phyloP scores from a whole-genome alignment of 1,284 basidiomycete genomes.

The Takashimella tepidaria region DNA sequence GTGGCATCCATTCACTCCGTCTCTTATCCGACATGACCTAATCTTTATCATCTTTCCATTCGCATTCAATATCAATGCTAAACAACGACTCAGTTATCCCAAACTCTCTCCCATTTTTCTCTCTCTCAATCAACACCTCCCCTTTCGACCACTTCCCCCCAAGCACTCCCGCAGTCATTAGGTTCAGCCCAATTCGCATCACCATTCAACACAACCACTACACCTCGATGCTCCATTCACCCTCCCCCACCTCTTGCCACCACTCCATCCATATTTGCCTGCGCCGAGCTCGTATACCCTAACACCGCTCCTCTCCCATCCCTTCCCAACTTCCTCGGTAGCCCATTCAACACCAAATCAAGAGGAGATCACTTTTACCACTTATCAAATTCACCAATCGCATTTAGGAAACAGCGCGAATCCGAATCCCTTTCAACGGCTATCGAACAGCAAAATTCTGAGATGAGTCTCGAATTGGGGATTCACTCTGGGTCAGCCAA shows the following conservation, averaged over 20 bases:
- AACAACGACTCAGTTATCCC: slow-evolving; percentile 32
- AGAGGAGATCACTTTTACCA: slow-evolving; percentile 17
- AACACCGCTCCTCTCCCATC: slow-evolving; percentile 34
- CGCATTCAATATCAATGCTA: no score
- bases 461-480: neutral
- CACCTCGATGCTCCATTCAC: neutral
- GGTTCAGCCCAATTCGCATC: neutral
- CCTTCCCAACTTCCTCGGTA: slow-evolving; percentile 34
- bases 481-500: neutral
- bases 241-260: neutral
- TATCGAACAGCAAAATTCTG: neutral
- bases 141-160: neutral
- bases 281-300: slow-evolving; percentile 16
- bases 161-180: neutral
- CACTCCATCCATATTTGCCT: slow-evolving; percentile 10
- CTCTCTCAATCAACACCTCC: slow-evolving; percentile 26
- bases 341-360: slow-evolving; percentile 31
- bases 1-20: neutral
- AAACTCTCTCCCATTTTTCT: slow-evolving; percentile 37
- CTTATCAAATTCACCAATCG: neutral
- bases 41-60: no score
- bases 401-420: neutral
- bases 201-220: slow-evolving; percentile 5
- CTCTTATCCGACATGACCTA: no score
- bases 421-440: neutral